phyloP scores from a whole-genome alignment of 1,284 basidiomycete species.

The Macrocystidia cucumis region DNA sequence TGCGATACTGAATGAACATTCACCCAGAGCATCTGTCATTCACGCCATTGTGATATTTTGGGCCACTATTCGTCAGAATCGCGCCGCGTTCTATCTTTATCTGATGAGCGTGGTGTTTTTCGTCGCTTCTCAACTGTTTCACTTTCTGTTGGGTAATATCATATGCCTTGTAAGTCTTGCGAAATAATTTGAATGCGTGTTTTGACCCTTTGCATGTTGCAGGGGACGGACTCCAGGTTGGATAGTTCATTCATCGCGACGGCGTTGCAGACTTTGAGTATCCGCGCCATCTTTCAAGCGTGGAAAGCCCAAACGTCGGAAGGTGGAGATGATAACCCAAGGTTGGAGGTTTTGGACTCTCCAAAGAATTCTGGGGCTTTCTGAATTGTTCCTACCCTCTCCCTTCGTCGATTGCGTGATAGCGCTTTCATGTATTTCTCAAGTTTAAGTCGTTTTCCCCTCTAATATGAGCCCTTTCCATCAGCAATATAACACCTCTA shows the following conservation, averaged over 20 bases:
- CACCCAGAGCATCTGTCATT: constrained; percentile 2
- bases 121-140: constrained; percentile 67
- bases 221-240: constrained; percentile 57
- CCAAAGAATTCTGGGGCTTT: too few species aligned
- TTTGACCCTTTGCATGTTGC: constrained; percentile 1
- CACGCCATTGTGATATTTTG: constrained; percentile 60
- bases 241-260: constrained; percentile 83
- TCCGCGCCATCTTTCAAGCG: constrained; percentile 64
- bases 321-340: too few species aligned
- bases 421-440: too few species aligned
- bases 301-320: constrained; percentile 85
- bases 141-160: constrained; percentile 68
- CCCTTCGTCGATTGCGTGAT: too few species aligned
- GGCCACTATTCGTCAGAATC: constrained; percentile 64
- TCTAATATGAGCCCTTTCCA: too few species aligned
- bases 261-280: constrained; percentile 62
- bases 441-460: too few species aligned
- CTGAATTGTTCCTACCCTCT: too few species aligned
- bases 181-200: background rate
- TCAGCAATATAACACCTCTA: too few species aligned
- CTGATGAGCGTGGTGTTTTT: constrained; percentile 61
- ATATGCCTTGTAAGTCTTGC: constrained; percentile 58
- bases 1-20: constrained; percentile 1
- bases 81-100: constrained; percentile 73
- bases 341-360: too few species aligned